Evolutionary conservation across 352 stramenopile species (phyloP).

Genomic region (Globisporangium cystogenes): DNA sequence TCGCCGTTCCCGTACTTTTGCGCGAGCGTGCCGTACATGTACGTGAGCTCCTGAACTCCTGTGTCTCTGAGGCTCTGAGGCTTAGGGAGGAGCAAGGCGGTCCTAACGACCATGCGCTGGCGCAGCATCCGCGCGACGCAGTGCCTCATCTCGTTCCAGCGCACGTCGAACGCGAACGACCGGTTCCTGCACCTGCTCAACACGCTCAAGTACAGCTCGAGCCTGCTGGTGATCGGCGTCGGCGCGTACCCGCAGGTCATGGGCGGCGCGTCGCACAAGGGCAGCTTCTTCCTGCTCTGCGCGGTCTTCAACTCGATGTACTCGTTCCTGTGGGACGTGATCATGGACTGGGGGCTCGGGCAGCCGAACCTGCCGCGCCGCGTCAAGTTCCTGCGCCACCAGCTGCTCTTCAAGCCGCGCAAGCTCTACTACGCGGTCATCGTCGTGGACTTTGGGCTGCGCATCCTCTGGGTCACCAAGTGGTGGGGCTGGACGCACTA

Average conservation of each 20-base stretch:
- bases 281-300: constrained; percentile 69
- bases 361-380: constrained; percentile 45
- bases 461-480: constrained; percentile 94
- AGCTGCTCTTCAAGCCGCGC: constrained; percentile 51
- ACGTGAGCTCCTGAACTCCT: too few species aligned
- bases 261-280: constrained; percentile 42
- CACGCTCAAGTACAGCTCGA: constrained; percentile 84
- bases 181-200: constrained; percentile 80
- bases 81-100: too few species aligned
- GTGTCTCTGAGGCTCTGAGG: neutral
- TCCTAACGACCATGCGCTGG: too few species aligned
- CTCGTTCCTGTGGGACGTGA: constrained; percentile 96
- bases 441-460: constrained; percentile 88
- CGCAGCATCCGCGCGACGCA: constrained; percentile 69
- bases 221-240: constrained; percentile 70
- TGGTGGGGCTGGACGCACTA: constrained; percentile 77
- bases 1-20: constrained; percentile 68
- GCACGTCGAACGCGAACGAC: constrained; percentile 59
- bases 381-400: constrained; percentile 53
- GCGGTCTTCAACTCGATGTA: constrained; percentile 93
- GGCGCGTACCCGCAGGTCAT: constrained; percentile 73
- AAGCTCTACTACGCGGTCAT: constrained; percentile 92
- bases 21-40: constrained; percentile 72
- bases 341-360: constrained; percentile 96
- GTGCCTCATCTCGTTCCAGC: constrained; percentile 79